phyloP scores from a whole-genome alignment of 768 basidiomycete genomes.

The Amanita muscaria region DNA sequence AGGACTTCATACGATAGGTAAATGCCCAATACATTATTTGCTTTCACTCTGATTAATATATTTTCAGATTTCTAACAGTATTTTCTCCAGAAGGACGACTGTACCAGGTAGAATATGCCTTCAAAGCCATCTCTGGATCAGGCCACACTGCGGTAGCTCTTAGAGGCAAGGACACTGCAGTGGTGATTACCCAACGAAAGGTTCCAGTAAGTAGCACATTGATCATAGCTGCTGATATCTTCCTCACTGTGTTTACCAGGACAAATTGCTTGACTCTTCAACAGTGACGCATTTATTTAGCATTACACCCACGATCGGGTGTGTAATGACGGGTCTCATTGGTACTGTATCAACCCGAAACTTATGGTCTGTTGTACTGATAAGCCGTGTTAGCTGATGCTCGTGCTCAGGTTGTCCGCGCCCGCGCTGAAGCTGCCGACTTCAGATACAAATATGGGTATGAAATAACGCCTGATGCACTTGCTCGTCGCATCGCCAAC shows the following conservation, averaged over 20 bases:
- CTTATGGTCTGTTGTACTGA: neutral
- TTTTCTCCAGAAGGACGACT: slow-evolving; percentile 96
- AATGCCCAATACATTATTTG: slow-evolving; percentile 1
- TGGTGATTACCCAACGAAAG: slow-evolving; percentile 98
- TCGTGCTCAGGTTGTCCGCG: slow-evolving; percentile 77
- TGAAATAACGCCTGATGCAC: slow-evolving; percentile 95
- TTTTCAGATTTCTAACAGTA: slow-evolving; percentile 79
- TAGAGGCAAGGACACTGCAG: slow-evolving; percentile 88
- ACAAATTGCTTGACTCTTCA: slow-evolving; percentile 91
- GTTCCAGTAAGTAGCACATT: slow-evolving; percentile 64
- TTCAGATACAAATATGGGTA: slow-evolving; percentile 97
- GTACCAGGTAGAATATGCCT: slow-evolving; percentile 99
- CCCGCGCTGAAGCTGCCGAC: slow-evolving; percentile 81
- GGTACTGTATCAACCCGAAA: slow-evolving; percentile 35
- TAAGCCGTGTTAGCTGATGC: slow-evolving; percentile 65
- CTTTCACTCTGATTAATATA: too few relatives aligned
- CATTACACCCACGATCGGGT: slow-evolving; percentile 93
- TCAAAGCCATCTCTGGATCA: slow-evolving; percentile 97
- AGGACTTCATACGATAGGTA: slow-evolving; percentile 91
- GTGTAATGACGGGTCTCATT: slow-evolving; percentile 95
- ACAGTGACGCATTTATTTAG: slow-evolving; percentile 95
- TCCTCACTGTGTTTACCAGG: slow-evolving; percentile 37
- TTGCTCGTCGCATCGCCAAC: slow-evolving; percentile 90
- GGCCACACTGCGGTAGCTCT: slow-evolving; percentile 92
- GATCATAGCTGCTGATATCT: neutral